A percentile compares a stretch with the other conserved stretches of the same genome.
phyloP scores from a whole-genome alignment of 1,139 yeast genomes.

The Hyphopichia khmerensis region DNA sequence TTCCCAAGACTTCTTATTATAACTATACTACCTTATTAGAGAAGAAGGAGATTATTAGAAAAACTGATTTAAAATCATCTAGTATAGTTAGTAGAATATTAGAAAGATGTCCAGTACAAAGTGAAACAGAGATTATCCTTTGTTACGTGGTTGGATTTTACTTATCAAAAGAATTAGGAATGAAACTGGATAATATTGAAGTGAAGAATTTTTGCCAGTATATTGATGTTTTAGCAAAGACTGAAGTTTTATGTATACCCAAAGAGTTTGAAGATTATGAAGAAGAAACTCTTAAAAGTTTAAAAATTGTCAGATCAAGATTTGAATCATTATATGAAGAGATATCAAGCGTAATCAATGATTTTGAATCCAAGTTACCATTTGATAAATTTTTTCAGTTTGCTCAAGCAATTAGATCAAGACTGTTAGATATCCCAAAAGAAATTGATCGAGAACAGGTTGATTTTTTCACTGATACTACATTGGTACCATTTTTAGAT shows the following conservation, averaged over 20 bases:
- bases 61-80: not conserved
- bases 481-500: constrained; percentile 66
- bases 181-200: constrained; percentile 1
- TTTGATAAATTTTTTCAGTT: constrained; percentile 39
- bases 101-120: constrained; percentile 17
- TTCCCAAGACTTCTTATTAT: constrained; percentile 15
- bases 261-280: constrained; percentile 11
- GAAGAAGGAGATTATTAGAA: constrained; percentile 12
- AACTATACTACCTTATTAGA: constrained; percentile 30
- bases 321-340: constrained; percentile 20
- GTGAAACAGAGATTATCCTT: constrained; percentile 31
- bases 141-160: constrained; percentile 27
- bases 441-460: constrained; percentile 13
- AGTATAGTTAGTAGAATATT: not conserved
- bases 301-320: constrained; percentile 16
- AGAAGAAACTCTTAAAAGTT: constrained; percentile 15
- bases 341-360: constrained; percentile 12
- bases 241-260: constrained; percentile 10
- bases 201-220: constrained; percentile 13
- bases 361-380: constrained; percentile 13
- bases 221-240: constrained; percentile 25
- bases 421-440: constrained; percentile 65
- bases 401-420: constrained; percentile 51
- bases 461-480: constrained; percentile 49
- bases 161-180: constrained; percentile 10